Evolutionary conservation across 345 rosid genomes (phyloP), one percentile per base, ranked within the genome.

Genomic region (Camelina laxa): DNA sequence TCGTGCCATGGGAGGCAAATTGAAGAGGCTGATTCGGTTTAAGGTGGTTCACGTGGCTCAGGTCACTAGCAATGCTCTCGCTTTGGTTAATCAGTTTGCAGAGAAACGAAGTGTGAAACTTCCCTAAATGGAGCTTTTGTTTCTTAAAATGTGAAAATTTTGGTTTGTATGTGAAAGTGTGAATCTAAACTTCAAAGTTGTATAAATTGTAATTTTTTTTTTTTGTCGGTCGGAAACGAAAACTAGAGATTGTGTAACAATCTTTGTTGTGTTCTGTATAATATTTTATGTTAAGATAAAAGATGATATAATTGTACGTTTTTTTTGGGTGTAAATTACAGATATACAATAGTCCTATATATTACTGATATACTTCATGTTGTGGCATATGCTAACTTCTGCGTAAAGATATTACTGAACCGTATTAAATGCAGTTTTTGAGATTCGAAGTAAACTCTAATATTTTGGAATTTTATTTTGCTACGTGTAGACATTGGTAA

Each of bases 21-120:
- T 91, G 59, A 94, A 89, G 83, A 77, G 51, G 60, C 78, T 86
- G 22, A 77, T 86, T 38, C 79, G 84, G 83, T 77, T 73, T 19
- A 81, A 81, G 75, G 78, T 94, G 30, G 79, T 56, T 35, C 60
- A 83, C 41, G 87, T 89, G 75, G 89, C 91, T 78, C 87, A 82
- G 57, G 91, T 91, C 77, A 94, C 97, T 58, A 89, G 97, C 79
- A 94, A 94, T 69, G 97, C 95, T 4, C 96, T 89, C 56, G 95
- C 91, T 50, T 82, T 91, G 80, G 88, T 89, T 24, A 85, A 91
- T 79, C 86, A 83, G 10, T 89, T 84, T 72, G 96, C 97, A 2
- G 75, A 86, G 39, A 85, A 76, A 72, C 87, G 84, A 80, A 22
- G 59, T 63, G 39, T 73, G 30, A 80, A 84, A 71, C 11, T 69